Evolutionary conservation across 2,329 filamentous ascomycete species (phyloP), one percentile per base, ranked within the genome.

Genomic region (Microsporum audouinii): DNA sequence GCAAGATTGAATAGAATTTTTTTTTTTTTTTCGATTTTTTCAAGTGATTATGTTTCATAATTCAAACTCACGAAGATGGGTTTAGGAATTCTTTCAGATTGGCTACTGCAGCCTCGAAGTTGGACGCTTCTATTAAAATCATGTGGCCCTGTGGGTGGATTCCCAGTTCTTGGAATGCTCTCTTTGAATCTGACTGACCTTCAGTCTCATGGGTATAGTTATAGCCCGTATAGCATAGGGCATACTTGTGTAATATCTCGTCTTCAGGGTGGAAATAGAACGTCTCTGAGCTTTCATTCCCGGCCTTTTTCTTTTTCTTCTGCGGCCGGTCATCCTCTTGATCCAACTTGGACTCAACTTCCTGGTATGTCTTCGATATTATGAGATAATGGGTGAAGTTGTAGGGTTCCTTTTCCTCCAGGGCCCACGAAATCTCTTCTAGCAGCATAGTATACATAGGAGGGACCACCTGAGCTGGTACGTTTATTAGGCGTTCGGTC

Each of bases 191-290:
- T 60, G 90, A 88, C 64, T 87, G 84, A 3, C 86, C 84, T 67
- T 95, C 89, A 55, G 88, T 88, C 62, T 79, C 79, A 72, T 88
- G 92, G 55, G 86, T 88, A 73, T 91, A 96, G 17, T 87, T 82
- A 71, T 87, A 95, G 58, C 80, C 84, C 31, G 85, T 88, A 65
- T 82, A 79, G 12, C 84, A 89, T 43, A 84, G 63, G 2, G 90
- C 88, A 75, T 92, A 82, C 70, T 84, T 85, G 66, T 94, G 85
- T 68, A 96, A 76, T 58, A 92, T 83, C 78, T 97, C 94, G 70
- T 99, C 94, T 76, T 99, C 94, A 0, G 91, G 88, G 72, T 99
- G 94, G 79, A 97, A 99, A 75, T 91, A 95, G 75, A 91, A 95
- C 38, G 83, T 79, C 68, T 88, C 82, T 6, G 79, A 76, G 58